phyloP scores from a whole-genome alignment of 176 grass and related monocot species.

The Oryza officinalis region DNA sequence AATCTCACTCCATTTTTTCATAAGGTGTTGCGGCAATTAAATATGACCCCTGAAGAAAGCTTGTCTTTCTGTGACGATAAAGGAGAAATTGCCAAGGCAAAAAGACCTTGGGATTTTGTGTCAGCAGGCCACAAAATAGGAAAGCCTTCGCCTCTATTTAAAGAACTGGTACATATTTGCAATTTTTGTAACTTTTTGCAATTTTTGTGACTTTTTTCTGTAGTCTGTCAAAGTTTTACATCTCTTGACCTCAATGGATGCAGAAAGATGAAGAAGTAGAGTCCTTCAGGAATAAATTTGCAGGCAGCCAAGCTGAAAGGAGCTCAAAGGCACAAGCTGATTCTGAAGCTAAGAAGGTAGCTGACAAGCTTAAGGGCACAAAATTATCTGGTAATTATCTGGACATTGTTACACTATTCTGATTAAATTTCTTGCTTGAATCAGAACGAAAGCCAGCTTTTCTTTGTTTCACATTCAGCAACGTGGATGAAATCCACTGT shows the following conservation, averaged over 20 bases:
- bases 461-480: not conserved
- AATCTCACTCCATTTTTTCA: slow-evolving; percentile 5
- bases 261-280: slow-evolving; percentile 88
- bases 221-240: slow-evolving; percentile 5
- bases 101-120: slow-evolving; percentile 82
- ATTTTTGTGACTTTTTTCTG: slow-evolving; percentile 2
- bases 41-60: slow-evolving; percentile 49
- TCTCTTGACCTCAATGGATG: slow-evolving; percentile 30
- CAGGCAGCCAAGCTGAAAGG: slow-evolving; percentile 88
- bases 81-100: slow-evolving; percentile 62
- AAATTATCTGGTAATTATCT: slow-evolving; percentile 60
- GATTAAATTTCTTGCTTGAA: not conserved
- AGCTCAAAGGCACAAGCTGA: slow-evolving; percentile 68
- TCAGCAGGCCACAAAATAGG: slow-evolving; percentile 81
- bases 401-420: slow-evolving; percentile 5
- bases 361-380: not conserved
- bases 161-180: slow-evolving; percentile 65
- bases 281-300: slow-evolving; percentile 67
- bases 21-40: slow-evolving; percentile 70
- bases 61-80: slow-evolving; percentile 82
- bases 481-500: not conserved
- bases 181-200: slow-evolving; percentile 23
- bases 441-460: not conserved
- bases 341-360: slow-evolving; percentile 57
- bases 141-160: slow-evolving; percentile 82